Conservation (phyloP, 2,329 filamentous ascomycete species). For the Aspergillus sp. region DNA sequence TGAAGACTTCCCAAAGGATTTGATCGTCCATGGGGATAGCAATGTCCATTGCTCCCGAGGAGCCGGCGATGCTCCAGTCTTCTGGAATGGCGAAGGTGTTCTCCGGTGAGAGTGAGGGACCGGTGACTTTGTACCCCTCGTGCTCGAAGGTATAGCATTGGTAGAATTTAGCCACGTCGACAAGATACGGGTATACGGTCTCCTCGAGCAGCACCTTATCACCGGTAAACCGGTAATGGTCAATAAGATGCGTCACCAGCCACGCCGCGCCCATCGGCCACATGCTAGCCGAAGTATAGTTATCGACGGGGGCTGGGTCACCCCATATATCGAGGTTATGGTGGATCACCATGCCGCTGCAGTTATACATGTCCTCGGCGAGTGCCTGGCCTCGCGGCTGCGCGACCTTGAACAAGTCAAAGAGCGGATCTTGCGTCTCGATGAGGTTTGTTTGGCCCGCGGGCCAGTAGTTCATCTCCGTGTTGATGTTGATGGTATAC, state of each 20-base stretch:
- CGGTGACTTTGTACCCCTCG: not conserved
- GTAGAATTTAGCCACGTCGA: slow-evolving; percentile 3
- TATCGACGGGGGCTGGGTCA: slow-evolving; percentile 6
- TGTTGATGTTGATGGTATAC: slow-evolving; percentile 9
- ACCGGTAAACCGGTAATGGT: slow-evolving; percentile 7
- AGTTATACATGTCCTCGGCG: slow-evolving; percentile 2
- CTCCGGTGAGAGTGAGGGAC: slow-evolving; percentile 5
- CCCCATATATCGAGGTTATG: slow-evolving; percentile 9
- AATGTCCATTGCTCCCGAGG: not conserved
- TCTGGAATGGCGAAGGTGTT: slow-evolving; percentile 5
- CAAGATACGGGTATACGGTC: not conserved
- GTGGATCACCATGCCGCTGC: slow-evolving; percentile 4
- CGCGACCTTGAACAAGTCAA: not conserved
- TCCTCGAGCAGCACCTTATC: slow-evolving; percentile 1
- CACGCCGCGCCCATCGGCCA: slow-evolving; percentile 10
- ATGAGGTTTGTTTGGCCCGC: not conserved
- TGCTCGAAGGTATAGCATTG: slow-evolving; percentile 6
- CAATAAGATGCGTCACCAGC: slow-evolving; percentile 1
- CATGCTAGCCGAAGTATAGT: slow-evolving; percentile 5
- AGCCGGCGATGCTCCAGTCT: not conserved
- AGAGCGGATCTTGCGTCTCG: not conserved
- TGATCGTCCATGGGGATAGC: slow-evolving; percentile 4
- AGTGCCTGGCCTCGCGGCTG: not conserved
- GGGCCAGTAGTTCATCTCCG: slow-evolving; percentile 9
- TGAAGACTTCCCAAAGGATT: not conserved